Base-by-base conservation (phyloP, 2,329 filamentous ascomycete species). In the Apiospora marii region DNA sequence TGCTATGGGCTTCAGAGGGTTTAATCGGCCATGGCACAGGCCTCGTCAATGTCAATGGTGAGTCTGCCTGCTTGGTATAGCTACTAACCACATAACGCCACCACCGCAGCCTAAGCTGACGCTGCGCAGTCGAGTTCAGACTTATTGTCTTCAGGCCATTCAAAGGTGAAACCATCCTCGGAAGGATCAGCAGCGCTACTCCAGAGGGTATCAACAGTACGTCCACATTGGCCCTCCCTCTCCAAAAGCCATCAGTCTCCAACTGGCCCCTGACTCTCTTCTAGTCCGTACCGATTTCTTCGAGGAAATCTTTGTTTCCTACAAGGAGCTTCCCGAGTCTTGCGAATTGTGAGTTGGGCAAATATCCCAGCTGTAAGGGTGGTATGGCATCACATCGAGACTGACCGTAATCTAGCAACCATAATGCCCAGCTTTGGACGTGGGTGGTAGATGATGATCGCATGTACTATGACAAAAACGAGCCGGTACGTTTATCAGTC, bases 131-230 rank as follows among this genome's bases (percentile, higher is more conserved):
- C 69, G 95, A 97, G 81, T 99, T 98, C 79, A 93, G 95, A 30
- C 87, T 99, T 80, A 88, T 98, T 24, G 95, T 99, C 43, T 99
- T 98, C 82, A 92, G 96, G 34, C 96, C 96, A 0, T 98, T 98
- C 86, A 97, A 97, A 80, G 94, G 94, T 68, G 96, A 99, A 81
- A 94, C 98, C 73, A 88, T 99, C 78, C 87, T 94, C 64, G 96
- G 94, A 22, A 92, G 91, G 75, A 98, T 99, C 82, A 92, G 92
- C 75, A 92, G 91, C 75, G 92, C 92, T 48, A 92, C 89, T 0
- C 87, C 91, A 10, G 85, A 91, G 1, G 95, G 93, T 49, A 94
- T 97, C 78, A 90, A 91, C 78, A 87, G 91, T 92, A 82, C 73
- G 87, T 46, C 13, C 43, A 49, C 27, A 49, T 44, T 53, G 10